Base-by-base conservation (phyloP, 148 eudicot species). In the Amaranthus cruentus region DNA sequence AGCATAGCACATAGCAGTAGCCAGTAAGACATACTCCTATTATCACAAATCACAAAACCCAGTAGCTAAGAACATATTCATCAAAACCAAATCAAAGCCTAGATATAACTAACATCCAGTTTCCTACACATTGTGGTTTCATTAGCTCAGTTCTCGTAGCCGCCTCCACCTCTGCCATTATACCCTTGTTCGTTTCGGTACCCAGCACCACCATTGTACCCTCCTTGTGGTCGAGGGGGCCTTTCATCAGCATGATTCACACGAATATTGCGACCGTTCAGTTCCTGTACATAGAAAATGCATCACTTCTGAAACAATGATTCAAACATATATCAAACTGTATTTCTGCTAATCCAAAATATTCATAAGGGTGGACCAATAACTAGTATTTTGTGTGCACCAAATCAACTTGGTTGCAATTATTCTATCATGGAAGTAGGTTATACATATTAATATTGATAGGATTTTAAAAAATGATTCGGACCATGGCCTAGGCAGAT, bases 241-340 rank as follows among this genome's bases (percentile, higher is more conserved):
- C 83, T 80, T 7, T 88, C 85, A 0, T 63, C 75, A n/a, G 93
- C 93, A 10, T 42, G 9, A 70, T 76, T 84, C 63, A 89, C 88
- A 46, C 86, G 88, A 15, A 89, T 77, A 57, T 56, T 87, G 15
- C 87, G 77, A 7, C 90, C 93, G 21, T 87, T 51, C 11, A 89
- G 74, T 6, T 75, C 80, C 96, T 91, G 71, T 47, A 81, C 21
- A 52, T 12, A 44, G 56, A 48, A 46, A 28, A 28, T 28, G 38
- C 38, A 28, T 28, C 9, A 3, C 6, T 11, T 9, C 2, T 7
- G 6, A 43, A 6, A 18, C 3, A 18, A 5, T 14, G 7, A 66
- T 47, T 11, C 3, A 14, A 21, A 51, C 7, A 9, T 66, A 6
- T 28, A 28, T 28, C 38, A 28, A 28, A 28, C 38, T 28, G 38